phyloP scores from a whole-genome alignment of 129 eudicot genomes.

The Silybum marianum region DNA sequence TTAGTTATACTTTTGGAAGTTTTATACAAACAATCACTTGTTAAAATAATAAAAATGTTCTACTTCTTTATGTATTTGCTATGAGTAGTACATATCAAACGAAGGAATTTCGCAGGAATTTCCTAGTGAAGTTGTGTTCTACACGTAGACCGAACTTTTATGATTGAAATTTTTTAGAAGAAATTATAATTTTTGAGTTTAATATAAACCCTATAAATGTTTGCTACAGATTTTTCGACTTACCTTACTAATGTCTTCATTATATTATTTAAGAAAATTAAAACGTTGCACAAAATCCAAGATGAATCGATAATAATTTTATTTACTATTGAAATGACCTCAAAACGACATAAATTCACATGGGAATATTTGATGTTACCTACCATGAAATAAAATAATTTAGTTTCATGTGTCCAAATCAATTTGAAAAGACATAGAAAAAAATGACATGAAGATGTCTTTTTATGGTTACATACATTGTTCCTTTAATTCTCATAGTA shows the following conservation, averaged over 20 bases:
- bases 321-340: constrained; percentile 22
- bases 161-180: neutral
- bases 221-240: neutral
- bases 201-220: neutral
- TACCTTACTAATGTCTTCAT: neutral
- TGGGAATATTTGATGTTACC: constrained; percentile 20
- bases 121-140: neutral
- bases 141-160: neutral
- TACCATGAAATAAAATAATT: constrained; percentile 17
- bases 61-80: neutral
- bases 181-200: neutral
- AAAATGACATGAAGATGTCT: constrained; percentile 16
- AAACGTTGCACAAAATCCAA: constrained; percentile 12
- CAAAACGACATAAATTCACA: constrained; percentile 32
- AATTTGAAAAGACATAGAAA: neutral
- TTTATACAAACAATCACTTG: neutral
- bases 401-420: constrained; percentile 24
- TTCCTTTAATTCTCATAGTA: constrained; percentile 7
- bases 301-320: constrained; percentile 5
- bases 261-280: constrained; percentile 1
- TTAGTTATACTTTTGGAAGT: neutral
- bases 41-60: neutral
- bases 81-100: neutral
- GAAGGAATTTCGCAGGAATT: neutral
- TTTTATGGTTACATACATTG: constrained; percentile 32